Base-by-base conservation (phyloP, 129 eudicot species). In the Centrapalus pauciflorus region DNA sequence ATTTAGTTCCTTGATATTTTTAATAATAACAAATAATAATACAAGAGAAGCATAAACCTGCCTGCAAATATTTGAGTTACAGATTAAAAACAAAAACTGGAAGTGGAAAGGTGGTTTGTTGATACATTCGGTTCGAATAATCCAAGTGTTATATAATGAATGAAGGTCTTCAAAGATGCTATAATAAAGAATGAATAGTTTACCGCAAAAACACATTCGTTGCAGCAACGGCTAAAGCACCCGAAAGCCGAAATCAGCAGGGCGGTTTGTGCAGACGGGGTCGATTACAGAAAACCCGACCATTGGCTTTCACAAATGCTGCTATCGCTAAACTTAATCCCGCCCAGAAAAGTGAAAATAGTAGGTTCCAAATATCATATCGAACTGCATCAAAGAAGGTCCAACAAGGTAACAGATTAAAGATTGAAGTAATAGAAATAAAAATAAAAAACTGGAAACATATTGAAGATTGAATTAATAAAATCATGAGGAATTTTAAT, bases 211-310 rank as follows among this genome's bases (percentile, higher is more conserved):
- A 38, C 40, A 19, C 19, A 38, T 29, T 17, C 3, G 28, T 49
- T 66, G 71, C 25, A 17, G 9, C 59, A 7, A n/a, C n/a, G n/a
- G n/a, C n/a, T n/a, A n/a, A n/a, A 23, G n/a, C 13, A n/a, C 40
- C 32, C 11, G 24, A 21, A 25, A 12, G 43, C 61, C 26, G 38
- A 45, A 49, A 74, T 80, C 79, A 88, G 66, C 38, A 60, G 12
- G 80, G 66, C 34, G 92, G 88, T 70, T 78, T 84, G 78, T 76
- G 83, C 16, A 93, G 81, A 54, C 90, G 87, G 27, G 99, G 96
- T 9, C 89, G 87, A 29, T 89, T 89, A 68, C 96, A 89, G 77
- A 89, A 93, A 48, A 76, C 66, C 48, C 95, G 86, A 16, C 96
- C 96, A 63, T 89, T 86, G 59, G 92, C 80, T 77, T 67, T 93